Conservation (phyloP, 306 rosid genomes). For the Chamaecrista fasciculata region DNA sequence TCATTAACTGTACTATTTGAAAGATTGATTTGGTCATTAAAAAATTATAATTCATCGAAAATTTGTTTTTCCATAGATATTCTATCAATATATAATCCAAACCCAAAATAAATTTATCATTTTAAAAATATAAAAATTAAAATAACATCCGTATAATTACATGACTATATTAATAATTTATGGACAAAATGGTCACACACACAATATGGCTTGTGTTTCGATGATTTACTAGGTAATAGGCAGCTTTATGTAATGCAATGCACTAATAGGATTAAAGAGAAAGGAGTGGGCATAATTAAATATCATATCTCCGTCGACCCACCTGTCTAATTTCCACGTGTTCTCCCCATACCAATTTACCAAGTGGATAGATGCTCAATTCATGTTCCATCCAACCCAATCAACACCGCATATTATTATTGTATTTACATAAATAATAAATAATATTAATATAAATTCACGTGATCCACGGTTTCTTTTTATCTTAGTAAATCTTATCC, state of each 20-base stretch:
- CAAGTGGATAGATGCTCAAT: background rate
- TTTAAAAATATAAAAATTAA: too few relatives aligned
- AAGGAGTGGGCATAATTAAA: background rate
- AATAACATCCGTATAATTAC: too few relatives aligned
- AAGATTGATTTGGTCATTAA: too few relatives aligned
- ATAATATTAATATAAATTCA: background rate
- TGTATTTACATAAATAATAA: too few relatives aligned
- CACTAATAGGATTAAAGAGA: background rate
- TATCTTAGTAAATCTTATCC: background rate
- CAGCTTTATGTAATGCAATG: background rate
- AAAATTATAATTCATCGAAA: too few relatives aligned
- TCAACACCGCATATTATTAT: background rate
- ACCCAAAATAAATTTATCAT: too few relatives aligned
- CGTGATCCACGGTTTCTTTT: slow-evolving; percentile 16
- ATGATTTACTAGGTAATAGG: slow-evolving; percentile 2
- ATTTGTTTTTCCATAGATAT: too few relatives aligned
- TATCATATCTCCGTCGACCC: background rate
- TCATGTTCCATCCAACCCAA: background rate
- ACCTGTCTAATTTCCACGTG: background rate
- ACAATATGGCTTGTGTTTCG: background rate
- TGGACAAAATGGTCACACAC: too few relatives aligned
- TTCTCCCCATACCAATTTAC: background rate
- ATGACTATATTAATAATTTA: too few relatives aligned
- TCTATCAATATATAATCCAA: too few relatives aligned
- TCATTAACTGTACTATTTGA: too few relatives aligned